These are phyloP conservation scores for Ustilago xerochloae DNA, from an alignment of 1,284 basidiomycete species.

Conservation along the genomic window DNA sequence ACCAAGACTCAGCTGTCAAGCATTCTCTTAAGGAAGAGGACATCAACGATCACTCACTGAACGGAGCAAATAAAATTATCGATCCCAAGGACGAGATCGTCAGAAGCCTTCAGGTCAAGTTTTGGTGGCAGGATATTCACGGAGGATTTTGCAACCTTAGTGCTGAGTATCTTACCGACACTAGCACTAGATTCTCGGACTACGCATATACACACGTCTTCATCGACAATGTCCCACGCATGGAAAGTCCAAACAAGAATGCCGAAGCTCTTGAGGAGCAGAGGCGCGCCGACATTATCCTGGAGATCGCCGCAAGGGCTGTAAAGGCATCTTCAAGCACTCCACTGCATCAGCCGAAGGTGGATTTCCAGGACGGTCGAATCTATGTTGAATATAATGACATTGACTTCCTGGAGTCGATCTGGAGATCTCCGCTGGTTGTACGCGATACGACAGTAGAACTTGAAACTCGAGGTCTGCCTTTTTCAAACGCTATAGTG, in stretches of 20 bases:
- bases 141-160: no score
- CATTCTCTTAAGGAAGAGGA: no score
- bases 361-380: neutral
- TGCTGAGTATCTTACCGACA: no score
- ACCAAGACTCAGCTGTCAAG: no score
- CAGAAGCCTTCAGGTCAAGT: no score
- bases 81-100: no score
- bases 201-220: neutral
- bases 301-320: neutral
- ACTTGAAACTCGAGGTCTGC: neutral
- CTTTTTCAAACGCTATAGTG: neutral
- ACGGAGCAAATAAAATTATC: no score
- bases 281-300: neutral
- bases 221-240: neutral
- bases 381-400: neutral
- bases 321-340: neutral
- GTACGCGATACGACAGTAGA: neutral
- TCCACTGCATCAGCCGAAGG: neutral
- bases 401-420: neutral
- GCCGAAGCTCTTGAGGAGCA: neutral
- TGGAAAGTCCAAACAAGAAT: neutral
- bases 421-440: neutral
- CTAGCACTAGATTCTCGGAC: no score
- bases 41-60: no score
- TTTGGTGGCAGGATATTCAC: no score